Conservation (phyloP, 2,329 filamentous ascomycete species). For the Cyanodermella asteris region DNA sequence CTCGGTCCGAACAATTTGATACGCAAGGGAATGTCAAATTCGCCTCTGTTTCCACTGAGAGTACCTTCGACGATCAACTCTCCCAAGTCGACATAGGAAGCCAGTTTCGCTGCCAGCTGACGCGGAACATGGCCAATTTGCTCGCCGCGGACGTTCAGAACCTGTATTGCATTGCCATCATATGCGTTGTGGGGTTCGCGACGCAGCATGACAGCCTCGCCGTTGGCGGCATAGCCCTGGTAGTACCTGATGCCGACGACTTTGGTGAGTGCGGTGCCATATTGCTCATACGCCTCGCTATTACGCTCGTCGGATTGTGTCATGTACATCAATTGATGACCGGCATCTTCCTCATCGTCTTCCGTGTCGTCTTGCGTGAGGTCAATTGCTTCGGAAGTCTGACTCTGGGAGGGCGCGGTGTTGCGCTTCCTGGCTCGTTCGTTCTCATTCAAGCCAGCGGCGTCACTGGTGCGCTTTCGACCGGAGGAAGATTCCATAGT, state of each 20-base stretch:
- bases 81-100: conserved; percentile 43
- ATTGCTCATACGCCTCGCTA: no score
- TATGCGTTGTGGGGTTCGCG: conserved; percentile 49
- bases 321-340: no score
- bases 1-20: conserved; percentile 48
- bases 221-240: conserved; percentile 35
- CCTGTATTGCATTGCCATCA: conserved; percentile 54
- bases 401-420: no score
- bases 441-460: no score
- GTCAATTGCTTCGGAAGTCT: no score
- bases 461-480: no score
- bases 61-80: conserved; percentile 45
- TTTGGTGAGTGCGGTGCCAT: conserved; percentile 25
- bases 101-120: conserved; percentile 45
- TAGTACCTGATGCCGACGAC: conserved; percentile 44
- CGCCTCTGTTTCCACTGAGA: conserved; percentile 42
- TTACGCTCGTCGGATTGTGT: no score
- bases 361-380: no score
- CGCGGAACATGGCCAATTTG: conserved; percentile 66
- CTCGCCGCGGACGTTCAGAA: conserved; percentile 50
- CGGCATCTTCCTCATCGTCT: no score
- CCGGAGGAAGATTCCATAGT: no score
- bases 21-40: conserved; percentile 50
- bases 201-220: conserved; percentile 39
- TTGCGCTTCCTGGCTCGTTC: no score